Percentiles rank a stretch among this genome's conserved stretches.
These are phyloP conservation scores for Fusarium redolens DNA, from an alignment of 2,329 filamentous ascomycete species.

Conservation along the genomic window DNA sequence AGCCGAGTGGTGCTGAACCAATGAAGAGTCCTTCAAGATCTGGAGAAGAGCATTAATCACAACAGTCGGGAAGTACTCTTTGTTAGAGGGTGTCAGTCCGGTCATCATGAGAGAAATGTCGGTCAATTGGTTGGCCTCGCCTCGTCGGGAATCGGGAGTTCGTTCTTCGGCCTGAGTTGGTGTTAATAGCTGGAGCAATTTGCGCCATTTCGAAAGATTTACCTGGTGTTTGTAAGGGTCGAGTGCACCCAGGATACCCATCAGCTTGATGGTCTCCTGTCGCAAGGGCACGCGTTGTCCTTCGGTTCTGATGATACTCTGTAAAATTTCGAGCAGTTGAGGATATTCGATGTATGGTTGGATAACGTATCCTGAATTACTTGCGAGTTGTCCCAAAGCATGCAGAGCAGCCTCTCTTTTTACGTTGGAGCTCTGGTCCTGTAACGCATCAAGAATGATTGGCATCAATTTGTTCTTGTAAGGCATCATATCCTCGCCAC, in stretches of 20 bases:
- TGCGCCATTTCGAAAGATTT: conserved; percentile 22
- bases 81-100: conserved; percentile 92
- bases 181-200: conserved; percentile 40
- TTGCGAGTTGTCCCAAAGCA: conserved; percentile 90
- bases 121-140: conserved; percentile 75
- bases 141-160: conserved; percentile 78
- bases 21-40: conserved; percentile 89
- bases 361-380: conserved; percentile 97
- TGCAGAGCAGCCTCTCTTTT: conserved; percentile 93
- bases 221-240: conserved; percentile 95
- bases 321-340: conserved; percentile 89
- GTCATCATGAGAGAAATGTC: conserved; percentile 99
- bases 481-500: conserved; percentile 90
- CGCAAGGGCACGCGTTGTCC: conserved; percentile 83
- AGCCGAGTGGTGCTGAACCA: conserved; percentile 89
- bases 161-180: conserved; percentile 83
- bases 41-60: conserved; percentile 96
- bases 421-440: conserved; percentile 89
- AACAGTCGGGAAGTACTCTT: conserved; percentile 98
- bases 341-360: conserved; percentile 96
- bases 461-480: conserved; percentile 84
- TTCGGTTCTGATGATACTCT: conserved; percentile 94
- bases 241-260: conserved; percentile 93
- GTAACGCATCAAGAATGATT: conserved; percentile 67
- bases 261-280: conserved; percentile 94